Conservation (phyloP, 176 grass and related monocot genomes). For the Chrysopogon serrulatus region DNA sequence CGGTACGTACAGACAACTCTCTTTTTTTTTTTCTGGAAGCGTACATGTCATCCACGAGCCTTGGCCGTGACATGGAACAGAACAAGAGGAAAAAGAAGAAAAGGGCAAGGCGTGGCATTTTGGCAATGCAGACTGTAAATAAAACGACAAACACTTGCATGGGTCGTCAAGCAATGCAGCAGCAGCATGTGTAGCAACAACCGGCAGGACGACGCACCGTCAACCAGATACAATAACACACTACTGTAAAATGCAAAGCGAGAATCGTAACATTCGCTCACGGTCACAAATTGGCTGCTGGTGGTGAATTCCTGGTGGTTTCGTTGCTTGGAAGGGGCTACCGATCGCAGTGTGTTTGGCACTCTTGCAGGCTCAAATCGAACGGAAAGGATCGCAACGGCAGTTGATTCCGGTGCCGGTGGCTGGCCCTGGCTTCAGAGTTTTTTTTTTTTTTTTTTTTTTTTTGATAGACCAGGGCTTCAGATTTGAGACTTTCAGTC, state of each 20-base stretch:
- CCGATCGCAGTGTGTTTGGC: not conserved
- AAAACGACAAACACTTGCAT: not conserved
- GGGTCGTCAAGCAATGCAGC: not conserved
- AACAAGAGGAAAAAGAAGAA: too few relatives aligned
- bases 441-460: too few relatives aligned
- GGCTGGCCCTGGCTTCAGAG: slow-evolving; percentile 14
- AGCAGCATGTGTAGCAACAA: not conserved
- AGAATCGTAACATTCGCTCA: not conserved
- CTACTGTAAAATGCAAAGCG: not conserved
- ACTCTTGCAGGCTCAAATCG: not conserved
- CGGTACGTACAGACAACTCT: not conserved
- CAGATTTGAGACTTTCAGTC: too few relatives aligned
- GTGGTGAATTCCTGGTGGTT: too few relatives aligned
- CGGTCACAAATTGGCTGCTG: not conserved
- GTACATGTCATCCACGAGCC: not conserved
- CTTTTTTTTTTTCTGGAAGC: not conserved
- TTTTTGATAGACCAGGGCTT: too few relatives aligned
- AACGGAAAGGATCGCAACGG: not conserved
- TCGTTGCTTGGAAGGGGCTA: not conserved
- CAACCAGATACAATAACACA: not conserved
- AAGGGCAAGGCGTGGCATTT: not conserved
- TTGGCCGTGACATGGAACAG: too few relatives aligned
- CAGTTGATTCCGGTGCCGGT: slow-evolving; percentile 2
- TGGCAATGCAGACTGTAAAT: not conserved
- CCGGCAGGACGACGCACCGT: not conserved